A percentile compares a stretch with the other conserved stretches of the same genome.
These are phyloP conservation scores for Lentinula sp. DNA, from an alignment of 768 basidiomycete genomes.

Conservation along the genomic window DNA sequence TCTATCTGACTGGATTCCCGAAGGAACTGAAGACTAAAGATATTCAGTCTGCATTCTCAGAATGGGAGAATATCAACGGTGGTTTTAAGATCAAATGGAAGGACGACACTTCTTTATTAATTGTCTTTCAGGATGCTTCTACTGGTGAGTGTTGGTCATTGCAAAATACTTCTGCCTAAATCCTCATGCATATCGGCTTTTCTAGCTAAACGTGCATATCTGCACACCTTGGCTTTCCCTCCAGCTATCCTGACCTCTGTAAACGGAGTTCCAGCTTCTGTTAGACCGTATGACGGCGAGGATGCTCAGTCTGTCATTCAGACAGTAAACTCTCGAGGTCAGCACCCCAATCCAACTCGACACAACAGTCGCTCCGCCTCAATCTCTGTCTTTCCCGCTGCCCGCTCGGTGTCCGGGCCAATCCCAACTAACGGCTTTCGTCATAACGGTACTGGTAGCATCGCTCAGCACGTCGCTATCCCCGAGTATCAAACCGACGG, in stretches of 20 bases:
- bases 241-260: conserved; percentile 62
- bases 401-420: conserved; percentile 21
- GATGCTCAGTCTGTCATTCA: conserved; percentile 87
- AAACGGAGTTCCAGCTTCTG: conserved; percentile 48
- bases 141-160: conserved; percentile 59
- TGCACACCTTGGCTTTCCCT: conserved; percentile 80
- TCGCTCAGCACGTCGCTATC: conserved; percentile 39
- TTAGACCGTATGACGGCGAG: conserved; percentile 90
- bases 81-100: conserved; percentile 99
- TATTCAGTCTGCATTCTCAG: conserved; percentile 84
- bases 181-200: background rate
- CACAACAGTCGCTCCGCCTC: conserved; percentile 67
- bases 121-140: conserved; percentile 89
- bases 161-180: background rate
- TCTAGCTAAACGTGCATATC: conserved; percentile 94
- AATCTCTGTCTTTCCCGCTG: conserved; percentile 53
- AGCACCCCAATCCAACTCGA: conserved; percentile 59
- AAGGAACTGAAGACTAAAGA: conserved; percentile 98
- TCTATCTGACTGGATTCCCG: conserved; percentile 86
- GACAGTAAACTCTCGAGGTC: conserved; percentile 70
- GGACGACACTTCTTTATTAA: conserved; percentile 91
- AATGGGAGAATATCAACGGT: conserved; percentile 80
- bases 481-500: conserved; percentile 42
- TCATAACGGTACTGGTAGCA: conserved; percentile 29
- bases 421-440: conserved; percentile 24